A percentile compares a stretch with the other conserved stretches of the same genome.
phyloP scores from a whole-genome alignment of 1,139 yeast genomes.

The Kluyveromyces sp. region DNA sequence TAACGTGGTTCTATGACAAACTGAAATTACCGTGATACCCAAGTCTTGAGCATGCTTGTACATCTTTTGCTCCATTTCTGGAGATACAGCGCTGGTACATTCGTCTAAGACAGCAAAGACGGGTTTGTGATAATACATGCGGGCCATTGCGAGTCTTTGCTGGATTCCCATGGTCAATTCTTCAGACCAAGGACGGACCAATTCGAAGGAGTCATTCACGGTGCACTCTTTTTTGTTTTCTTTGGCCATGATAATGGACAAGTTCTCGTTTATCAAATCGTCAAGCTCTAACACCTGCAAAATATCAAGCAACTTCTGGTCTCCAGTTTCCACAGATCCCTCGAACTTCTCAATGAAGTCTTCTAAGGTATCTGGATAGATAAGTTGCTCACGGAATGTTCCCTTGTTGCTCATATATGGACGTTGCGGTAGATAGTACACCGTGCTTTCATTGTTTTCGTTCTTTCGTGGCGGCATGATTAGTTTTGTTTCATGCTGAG shows the following conservation, averaged over 20 bases:
- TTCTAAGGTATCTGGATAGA: constrained; percentile 69
- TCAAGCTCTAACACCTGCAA: constrained; percentile 53
- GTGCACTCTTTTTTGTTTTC: constrained; percentile 18
- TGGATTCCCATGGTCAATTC: constrained; percentile 88
- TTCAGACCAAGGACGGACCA: constrained; percentile 78
- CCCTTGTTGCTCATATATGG: constrained; percentile 71
- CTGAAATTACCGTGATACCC: constrained; percentile 80
- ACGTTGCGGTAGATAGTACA: constrained; percentile 87
- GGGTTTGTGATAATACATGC: constrained; percentile 85
- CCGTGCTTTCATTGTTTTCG: constrained; percentile 38
- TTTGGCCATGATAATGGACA: constrained; percentile 31
- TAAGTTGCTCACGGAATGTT: constrained; percentile 77
- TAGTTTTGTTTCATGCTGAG: constrained; percentile 43
- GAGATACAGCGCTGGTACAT: constrained; percentile 90
- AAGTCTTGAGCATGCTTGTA: constrained; percentile 74
- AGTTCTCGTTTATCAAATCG: constrained; percentile 41
- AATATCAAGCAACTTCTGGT: constrained; percentile 56
- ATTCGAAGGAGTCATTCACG: constrained; percentile 52
- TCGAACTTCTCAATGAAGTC: constrained; percentile 43
- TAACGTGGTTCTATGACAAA: constrained; percentile 84
- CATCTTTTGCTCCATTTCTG: constrained; percentile 87
- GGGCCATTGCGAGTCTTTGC: constrained; percentile 89
- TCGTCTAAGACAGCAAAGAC: constrained; percentile 92
- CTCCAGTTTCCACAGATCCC: constrained; percentile 40
- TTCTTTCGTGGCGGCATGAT: constrained; percentile 27